Evolutionary conservation across 2,329 filamentous ascomycete genomes (phyloP), one percentile per base, ranked within the genome.

Genomic region (Alternaria longipes): DNA sequence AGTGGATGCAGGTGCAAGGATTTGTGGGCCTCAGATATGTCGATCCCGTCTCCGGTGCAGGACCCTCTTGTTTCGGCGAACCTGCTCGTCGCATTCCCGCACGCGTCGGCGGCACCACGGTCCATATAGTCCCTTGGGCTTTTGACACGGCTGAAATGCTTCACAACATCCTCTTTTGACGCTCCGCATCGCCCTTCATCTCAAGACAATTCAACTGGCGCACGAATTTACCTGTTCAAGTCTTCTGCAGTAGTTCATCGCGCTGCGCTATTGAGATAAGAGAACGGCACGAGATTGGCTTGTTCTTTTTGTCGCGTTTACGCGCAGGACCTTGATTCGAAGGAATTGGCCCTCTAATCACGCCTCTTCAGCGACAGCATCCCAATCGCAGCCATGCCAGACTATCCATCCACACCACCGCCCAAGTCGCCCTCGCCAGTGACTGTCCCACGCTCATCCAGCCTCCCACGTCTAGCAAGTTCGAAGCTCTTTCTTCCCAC

Each of bases 401-500:
- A 71, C 45, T 55, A 64, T 53, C 53, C 57, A 28, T 59, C 65
- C 32, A 66, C 66, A 34, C 65, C 66, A 30, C 64, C 60, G 3
- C 59, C 59, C 8, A 65, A 66, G 44, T 69, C 67, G 28, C 61
- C 68, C 6, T 62, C 67, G n/a, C 62, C 68, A 8, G 61, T 42
- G 11, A 56, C 58, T 14, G 26, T 69, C 14, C 63, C 68, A 2
- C 70, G 71, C 38, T 68, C 68, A 1, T 65, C 67, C n/a, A 74
- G 69, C 54, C 69, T 72, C 24, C 67, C 76, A 41, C 78, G 77
- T 60, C 67, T 80, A 24, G 63, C 73, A 8, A 74, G 68, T 57
- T 66, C 77, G 38, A 80, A 78, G 55, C 74, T 75, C 60, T 83
- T 82, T 62, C 75, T 82, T 8, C 80, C 81, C 8, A 71, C 81